Conservation (phyloP, 169 alveolate species). For the Cryptosporidium andersoni region DNA sequence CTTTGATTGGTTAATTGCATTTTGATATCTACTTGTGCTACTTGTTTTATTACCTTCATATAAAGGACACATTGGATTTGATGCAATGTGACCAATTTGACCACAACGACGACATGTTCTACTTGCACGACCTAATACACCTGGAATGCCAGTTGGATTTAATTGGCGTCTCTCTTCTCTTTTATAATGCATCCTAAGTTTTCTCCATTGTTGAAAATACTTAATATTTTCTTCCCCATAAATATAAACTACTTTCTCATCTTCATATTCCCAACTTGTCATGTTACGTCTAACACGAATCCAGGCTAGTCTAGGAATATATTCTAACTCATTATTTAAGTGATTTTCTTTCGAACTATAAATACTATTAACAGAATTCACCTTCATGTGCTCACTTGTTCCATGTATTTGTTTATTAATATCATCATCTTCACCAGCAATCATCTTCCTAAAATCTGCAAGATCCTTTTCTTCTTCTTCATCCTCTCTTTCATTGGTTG, state of each 20-base stretch:
- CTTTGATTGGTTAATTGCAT: slow-evolving; percentile 40
- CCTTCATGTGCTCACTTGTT: not conserved
- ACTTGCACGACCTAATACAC: slow-evolving; percentile 75
- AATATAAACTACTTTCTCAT: slow-evolving; percentile 81
- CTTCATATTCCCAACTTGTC: slow-evolving; percentile 79
- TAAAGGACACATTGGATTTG: slow-evolving; percentile 84
- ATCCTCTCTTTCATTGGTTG: not conserved
- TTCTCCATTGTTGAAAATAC: slow-evolving; percentile 81
- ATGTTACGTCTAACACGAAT: slow-evolving; percentile 80
- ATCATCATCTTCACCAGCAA: not conserved
- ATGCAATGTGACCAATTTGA: slow-evolving; percentile 86
- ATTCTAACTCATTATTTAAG: slow-evolving; percentile 58
- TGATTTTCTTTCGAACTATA: no score
- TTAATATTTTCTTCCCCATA: slow-evolving; percentile 84
- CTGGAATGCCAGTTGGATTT: slow-evolving; percentile 63
- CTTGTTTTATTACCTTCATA: slow-evolving; percentile 73
- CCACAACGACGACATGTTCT: slow-evolving; percentile 86
- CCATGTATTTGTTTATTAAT: not conserved
- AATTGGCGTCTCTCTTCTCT: slow-evolving; percentile 73
- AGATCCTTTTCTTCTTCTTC: slow-evolving; percentile 65
- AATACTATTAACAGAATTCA: not conserved
- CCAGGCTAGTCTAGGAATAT: slow-evolving; percentile 85
- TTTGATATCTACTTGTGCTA: slow-evolving; percentile 60
- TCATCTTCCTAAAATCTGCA: slow-evolving; percentile 61
- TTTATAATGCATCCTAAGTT: slow-evolving; percentile 73